phyloP scores from a whole-genome alignment of 257 asterid species.

The Primulina eburnea region DNA sequence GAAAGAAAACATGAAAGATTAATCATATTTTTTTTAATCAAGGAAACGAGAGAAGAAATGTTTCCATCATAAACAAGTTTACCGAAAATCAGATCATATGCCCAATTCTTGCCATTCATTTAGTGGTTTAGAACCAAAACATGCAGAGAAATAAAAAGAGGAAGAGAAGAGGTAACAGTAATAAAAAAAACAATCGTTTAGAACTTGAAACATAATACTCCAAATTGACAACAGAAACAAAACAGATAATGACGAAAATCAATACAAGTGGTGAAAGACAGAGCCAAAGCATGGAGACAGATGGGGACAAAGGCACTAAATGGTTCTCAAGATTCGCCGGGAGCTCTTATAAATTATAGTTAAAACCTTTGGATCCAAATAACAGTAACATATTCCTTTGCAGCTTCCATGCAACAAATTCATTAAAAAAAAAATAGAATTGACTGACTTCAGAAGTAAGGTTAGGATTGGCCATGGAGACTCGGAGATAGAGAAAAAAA shows the following conservation, averaged over 20 bases:
- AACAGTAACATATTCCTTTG: neutral
- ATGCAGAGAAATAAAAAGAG: neutral
- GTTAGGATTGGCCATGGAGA: neutral
- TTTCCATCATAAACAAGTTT: neutral
- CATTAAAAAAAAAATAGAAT: too few relatives aligned
- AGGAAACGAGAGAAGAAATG: neutral
- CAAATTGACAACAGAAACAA: neutral
- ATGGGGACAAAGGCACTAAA: neutral
- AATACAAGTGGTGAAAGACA: neutral
- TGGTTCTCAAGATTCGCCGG: neutral
- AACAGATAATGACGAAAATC: neutral
- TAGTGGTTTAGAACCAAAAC: neutral
- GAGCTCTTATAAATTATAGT: too few relatives aligned
- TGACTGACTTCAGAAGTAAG: neutral
- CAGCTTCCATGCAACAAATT: neutral
- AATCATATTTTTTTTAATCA: neutral
- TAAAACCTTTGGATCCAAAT: too few relatives aligned
- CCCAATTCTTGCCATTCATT: neutral
- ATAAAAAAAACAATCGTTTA: too few relatives aligned
- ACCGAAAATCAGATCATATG: neutral
- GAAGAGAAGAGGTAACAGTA: too few relatives aligned
- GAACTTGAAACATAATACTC: neutral
- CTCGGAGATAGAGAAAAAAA: neutral
- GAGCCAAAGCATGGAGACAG: neutral
- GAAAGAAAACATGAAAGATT: slow-evolving; percentile 16